These are phyloP conservation scores for Nakazawaea ernobii DNA, from an alignment of 805 yeast genomes.

Conservation along the genomic window DNA sequence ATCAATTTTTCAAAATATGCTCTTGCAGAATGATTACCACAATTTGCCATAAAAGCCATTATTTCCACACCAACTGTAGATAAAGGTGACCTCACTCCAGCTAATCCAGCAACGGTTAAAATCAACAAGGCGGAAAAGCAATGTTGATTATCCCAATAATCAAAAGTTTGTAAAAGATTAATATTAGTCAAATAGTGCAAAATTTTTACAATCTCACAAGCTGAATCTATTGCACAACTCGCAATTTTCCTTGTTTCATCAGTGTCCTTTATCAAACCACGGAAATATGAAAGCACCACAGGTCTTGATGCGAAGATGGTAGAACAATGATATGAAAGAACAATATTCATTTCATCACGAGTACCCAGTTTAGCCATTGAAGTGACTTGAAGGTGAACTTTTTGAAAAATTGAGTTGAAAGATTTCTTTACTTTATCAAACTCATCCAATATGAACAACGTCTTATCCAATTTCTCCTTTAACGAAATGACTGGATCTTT, in stretches of 20 bases:
- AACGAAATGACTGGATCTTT: constrained; percentile 11
- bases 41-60: constrained; percentile 21
- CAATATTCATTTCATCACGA: constrained; percentile 26
- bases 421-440: background rate
- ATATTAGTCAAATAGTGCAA: constrained; percentile 21
- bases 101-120: constrained; percentile 17
- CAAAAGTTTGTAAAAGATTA: constrained; percentile 29
- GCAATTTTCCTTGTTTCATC: constrained; percentile 22
- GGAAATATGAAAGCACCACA: constrained; percentile 26
- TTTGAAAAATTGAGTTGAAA: background rate
- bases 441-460: constrained; percentile 6
- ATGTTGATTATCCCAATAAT: constrained; percentile 34
- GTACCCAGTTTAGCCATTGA: constrained; percentile 3
- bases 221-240: constrained; percentile 24
- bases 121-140: constrained; percentile 29
- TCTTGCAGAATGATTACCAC: constrained; percentile 23
- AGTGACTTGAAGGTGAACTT: background rate
- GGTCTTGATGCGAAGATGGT: constrained; percentile 32
- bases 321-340: constrained; percentile 28
- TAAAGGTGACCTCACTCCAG: constrained; percentile 10
- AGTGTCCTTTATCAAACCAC: constrained; percentile 20
- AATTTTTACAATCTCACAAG: constrained; percentile 26
- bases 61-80: constrained; percentile 18
- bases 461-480: constrained; percentile 12
- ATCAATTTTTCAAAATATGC: constrained; percentile 20